phyloP scores from a whole-genome alignment of 495 filamentous ascomycete genomes.

The Trichoderma orchidacearum region DNA sequence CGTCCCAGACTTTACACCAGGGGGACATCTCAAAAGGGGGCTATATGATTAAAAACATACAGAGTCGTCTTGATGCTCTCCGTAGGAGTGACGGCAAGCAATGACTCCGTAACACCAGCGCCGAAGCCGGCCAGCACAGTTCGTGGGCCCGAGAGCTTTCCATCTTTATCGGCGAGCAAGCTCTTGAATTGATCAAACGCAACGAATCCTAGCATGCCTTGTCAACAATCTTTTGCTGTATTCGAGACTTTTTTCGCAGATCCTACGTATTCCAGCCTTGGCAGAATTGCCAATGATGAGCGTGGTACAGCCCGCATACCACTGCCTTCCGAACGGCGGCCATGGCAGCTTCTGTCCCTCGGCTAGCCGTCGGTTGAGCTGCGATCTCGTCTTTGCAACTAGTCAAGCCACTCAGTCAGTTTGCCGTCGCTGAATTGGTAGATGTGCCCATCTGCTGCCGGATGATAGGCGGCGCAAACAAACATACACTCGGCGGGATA shows the following conservation, averaged over 20 bases:
- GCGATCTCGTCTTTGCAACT: constrained; percentile 88
- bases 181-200: constrained; percentile 89
- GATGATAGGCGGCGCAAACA: neutral
- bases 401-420: constrained; percentile 10
- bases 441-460: neutral
- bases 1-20: neutral
- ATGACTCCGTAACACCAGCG: constrained; percentile 84
- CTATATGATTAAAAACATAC: constrained; percentile 28
- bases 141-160: constrained; percentile 77
- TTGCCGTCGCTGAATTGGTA: constrained; percentile 8
- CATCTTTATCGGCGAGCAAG: constrained; percentile 67
- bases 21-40: too few relatives aligned
- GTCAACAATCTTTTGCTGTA: neutral
- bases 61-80: constrained; percentile 96
- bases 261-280: constrained; percentile 86
- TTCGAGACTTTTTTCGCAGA: neutral
- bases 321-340: constrained; percentile 85
- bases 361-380: constrained; percentile 77
- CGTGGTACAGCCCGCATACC: constrained; percentile 97
- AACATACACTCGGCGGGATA: constrained; percentile 88
- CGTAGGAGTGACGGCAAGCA: constrained; percentile 90
- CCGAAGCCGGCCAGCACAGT: constrained; percentile 92
- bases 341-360: constrained; percentile 82
- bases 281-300: constrained; percentile 91
- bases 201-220: constrained; percentile 57